Conservation (phyloP, 306 rosid species). For the Benincasa hispida region DNA sequence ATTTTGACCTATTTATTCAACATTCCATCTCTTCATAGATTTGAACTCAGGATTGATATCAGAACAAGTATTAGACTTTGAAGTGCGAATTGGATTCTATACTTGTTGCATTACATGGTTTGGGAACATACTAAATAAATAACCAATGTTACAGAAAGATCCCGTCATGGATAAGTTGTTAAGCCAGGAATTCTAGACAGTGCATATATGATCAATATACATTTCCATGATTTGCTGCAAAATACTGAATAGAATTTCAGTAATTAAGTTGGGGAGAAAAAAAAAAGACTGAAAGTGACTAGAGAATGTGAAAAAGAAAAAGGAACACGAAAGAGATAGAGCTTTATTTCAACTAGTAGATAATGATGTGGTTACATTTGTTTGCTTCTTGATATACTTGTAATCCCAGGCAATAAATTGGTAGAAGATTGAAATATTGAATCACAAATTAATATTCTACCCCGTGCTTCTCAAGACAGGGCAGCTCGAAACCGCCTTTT, state of each 20-base stretch:
- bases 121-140: too few species aligned
- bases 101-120: too few species aligned
- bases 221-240: neutral
- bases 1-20: too few species aligned
- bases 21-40: too few species aligned
- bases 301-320: neutral
- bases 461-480: conserved; percentile 22
- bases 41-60: neutral
- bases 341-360: neutral
- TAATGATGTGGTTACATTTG: neutral
- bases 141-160: neutral
- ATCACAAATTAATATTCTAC: neutral
- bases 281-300: too few species aligned
- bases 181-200: neutral
- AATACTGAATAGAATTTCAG: neutral
- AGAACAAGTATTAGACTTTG: neutral
- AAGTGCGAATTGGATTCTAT: neutral
- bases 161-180: neutral
- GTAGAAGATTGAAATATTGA: neutral
- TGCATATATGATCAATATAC: neutral
- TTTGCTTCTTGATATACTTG: neutral
- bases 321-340: neutral
- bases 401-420: neutral
- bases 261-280: neutral
- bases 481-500: conserved; percentile 12